A percentile compares a stretch with the other conserved stretches of the same genome.
Evolutionary conservation across 2,329 filamentous ascomycete species (phyloP).

Genomic region (Pseudogymnoascus sp.): DNA sequence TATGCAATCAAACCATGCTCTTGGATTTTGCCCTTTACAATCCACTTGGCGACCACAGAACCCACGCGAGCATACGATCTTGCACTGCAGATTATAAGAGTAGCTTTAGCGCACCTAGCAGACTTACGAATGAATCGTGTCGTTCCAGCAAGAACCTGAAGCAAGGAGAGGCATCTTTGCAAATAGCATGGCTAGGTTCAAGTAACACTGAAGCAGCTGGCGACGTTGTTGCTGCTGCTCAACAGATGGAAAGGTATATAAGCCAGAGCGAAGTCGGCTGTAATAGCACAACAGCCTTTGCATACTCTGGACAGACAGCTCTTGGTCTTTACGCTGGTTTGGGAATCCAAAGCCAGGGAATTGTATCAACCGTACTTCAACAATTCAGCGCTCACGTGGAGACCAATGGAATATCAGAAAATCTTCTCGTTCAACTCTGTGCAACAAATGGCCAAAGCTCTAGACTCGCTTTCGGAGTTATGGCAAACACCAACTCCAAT

Average conservation of each 20-base stretch:
- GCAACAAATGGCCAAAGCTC: background rate
- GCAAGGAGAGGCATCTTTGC: background rate
- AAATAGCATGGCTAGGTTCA: background rate
- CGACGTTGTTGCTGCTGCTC: background rate
- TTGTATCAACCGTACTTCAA: background rate
- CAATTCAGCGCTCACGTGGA: background rate
- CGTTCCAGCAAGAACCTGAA: background rate
- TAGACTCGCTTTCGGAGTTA: background rate
- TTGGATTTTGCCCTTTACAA: conserved; percentile 20
- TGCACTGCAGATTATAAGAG: background rate
- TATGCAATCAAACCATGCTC: conserved; percentile 18
- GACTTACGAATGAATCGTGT: background rate
- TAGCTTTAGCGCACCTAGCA: background rate
- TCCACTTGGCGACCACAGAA: conserved; percentile 15
- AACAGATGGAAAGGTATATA: background rate
- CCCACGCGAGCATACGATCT: conserved; percentile 16
- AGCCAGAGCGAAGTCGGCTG: background rate
- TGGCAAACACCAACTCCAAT: background rate
- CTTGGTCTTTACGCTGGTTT: background rate
- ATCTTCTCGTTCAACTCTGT: conserved; percentile 6
- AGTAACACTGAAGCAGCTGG: background rate
- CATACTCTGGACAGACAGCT: background rate
- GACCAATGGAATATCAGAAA: background rate
- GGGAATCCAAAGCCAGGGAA: background rate
- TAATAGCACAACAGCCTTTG: background rate